Evolutionary conservation across 148 eudicot species (phyloP).

Genomic region (Heliosperma pusillum): DNA sequence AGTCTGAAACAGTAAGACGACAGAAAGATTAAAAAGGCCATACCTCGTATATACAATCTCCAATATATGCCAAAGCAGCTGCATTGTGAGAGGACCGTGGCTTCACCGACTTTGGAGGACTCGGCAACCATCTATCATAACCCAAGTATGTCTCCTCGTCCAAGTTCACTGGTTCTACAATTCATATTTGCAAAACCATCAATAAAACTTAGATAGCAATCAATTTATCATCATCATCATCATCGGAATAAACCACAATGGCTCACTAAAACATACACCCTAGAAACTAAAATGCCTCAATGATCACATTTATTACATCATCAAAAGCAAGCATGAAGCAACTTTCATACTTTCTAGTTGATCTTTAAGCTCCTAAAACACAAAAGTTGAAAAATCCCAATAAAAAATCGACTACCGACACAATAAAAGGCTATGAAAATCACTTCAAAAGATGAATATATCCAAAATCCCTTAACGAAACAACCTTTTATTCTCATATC

Average conservation of each 20-base stretch:
- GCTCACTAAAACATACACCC: background rate
- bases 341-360: background rate
- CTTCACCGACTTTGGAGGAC: slow-evolving; percentile 67
- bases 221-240: background rate
- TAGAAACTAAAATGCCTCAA: background rate
- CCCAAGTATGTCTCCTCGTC: slow-evolving; percentile 58
- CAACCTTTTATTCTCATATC: background rate
- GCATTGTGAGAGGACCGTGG: slow-evolving; percentile 83
- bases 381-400: background rate
- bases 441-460: background rate
- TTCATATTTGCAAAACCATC: background rate
- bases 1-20: background rate
- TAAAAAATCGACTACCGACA: background rate
- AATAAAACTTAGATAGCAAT: background rate
- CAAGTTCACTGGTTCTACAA: slow-evolving; percentile 24
- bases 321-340: too few relatives aligned
- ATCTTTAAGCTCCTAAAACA: background rate
- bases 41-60: slow-evolving; percentile 87
- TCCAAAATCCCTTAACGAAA: background rate
- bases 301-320: background rate
- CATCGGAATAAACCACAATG: background rate
- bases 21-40: background rate
- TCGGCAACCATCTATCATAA: slow-evolving; percentile 74
- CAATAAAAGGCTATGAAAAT: background rate
- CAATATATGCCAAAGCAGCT: slow-evolving; percentile 75